Percentiles rank a stretch among this genome's conserved stretches.
These are phyloP conservation scores for Iberis pinnata DNA, from an alignment of 345 rosid species.

Conservation along the genomic window DNA sequence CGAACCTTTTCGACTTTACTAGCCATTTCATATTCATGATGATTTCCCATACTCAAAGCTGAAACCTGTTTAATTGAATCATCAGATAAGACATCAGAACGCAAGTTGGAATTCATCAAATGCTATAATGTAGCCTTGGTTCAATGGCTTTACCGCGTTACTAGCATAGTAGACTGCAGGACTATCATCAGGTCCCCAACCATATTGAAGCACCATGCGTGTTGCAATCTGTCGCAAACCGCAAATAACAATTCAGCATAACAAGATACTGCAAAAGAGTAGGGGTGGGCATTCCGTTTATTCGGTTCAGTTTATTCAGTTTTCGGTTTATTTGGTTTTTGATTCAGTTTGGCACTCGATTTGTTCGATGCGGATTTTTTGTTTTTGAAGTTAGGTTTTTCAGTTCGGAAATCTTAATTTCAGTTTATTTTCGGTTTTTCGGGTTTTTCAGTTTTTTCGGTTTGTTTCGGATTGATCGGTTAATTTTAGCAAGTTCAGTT, in stretches of 20 bases:
- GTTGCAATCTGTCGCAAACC: conserved; percentile 69
- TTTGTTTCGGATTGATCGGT: too few relatives aligned
- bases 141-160: conserved; percentile 58
- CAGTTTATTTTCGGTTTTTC: too few relatives aligned
- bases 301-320: too few relatives aligned
- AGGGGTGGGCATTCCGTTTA: too few relatives aligned
- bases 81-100: conserved; percentile 13
- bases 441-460: too few relatives aligned
- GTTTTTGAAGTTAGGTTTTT: too few relatives aligned
- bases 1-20: conserved; percentile 78
- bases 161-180: conserved; percentile 70
- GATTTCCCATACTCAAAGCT: conserved; percentile 81
- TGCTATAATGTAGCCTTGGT: conserved; percentile 2
- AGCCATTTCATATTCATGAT: conserved; percentile 78
- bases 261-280: conserved; percentile 12
- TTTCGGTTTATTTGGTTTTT: too few relatives aligned
- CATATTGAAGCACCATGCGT: conserved; percentile 91
- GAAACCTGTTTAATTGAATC: conserved; percentile 40
- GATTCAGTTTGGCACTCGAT: too few relatives aligned
- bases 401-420: too few relatives aligned
- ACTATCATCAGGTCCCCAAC: conserved; percentile 96
- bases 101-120: conserved; percentile 4
- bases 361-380: too few relatives aligned
- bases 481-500: too few relatives aligned
- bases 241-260: conserved; percentile 19